Evolutionary conservation across 345 rosid species (phyloP).

Genomic region (Aquilaria yunnanensis): DNA sequence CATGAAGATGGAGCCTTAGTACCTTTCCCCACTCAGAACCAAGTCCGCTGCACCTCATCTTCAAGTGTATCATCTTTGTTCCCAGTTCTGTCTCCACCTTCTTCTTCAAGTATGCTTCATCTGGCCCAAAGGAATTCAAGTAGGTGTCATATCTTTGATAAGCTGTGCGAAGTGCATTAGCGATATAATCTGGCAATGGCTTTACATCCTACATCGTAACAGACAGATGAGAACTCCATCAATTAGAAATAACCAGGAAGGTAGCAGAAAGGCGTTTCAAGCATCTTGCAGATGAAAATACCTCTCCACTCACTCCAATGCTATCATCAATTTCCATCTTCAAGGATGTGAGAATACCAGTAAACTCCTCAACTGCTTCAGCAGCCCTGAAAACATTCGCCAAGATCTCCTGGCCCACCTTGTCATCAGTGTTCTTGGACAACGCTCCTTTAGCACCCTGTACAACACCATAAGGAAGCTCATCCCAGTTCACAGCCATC

Average conservation of each 20-base stretch:
- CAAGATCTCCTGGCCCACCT: conserved; percentile 69
- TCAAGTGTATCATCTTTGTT: conserved; percentile 87
- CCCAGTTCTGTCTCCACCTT: conserved; percentile 95
- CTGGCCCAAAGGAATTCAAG: conserved; percentile 68
- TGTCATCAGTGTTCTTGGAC: conserved; percentile 57
- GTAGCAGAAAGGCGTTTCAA: neutral
- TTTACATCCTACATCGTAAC: conserved; percentile 54
- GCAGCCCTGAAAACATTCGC: conserved; percentile 67
- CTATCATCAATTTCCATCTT: conserved; percentile 90
- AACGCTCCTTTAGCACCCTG: conserved; percentile 50
- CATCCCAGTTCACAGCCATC: conserved; percentile 83
- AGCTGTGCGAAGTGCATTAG: conserved; percentile 45
- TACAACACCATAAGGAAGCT: conserved; percentile 45
- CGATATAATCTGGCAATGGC: conserved; percentile 47
- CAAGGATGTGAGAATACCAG: conserved; percentile 56
- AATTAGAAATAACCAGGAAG: neutral
- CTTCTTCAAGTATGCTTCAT: conserved; percentile 69
- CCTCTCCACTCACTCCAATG: conserved; percentile 91
- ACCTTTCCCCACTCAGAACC: conserved; percentile 96
- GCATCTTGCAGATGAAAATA: conserved; percentile 17
- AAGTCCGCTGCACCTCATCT: conserved; percentile 95
- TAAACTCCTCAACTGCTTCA: conserved; percentile 86
- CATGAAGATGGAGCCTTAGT: neutral
- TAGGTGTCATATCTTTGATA: conserved; percentile 60
- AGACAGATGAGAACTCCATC: conserved; percentile 11